Conservation (phyloP, 1,284 basidiomycete genomes). For the Chondrostereum purpureum region DNA sequence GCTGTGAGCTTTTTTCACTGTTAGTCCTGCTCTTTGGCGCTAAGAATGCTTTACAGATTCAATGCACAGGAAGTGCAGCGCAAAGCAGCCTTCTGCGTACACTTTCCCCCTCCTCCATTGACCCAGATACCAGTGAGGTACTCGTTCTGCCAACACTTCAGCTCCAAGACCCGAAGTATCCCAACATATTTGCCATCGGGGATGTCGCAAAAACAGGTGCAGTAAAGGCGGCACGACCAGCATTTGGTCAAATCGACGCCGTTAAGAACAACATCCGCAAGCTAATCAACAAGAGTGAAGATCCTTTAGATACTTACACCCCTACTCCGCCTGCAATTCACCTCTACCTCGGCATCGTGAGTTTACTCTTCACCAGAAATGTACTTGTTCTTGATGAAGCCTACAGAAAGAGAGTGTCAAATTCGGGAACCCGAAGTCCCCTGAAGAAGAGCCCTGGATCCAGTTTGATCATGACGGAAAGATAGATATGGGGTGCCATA, state of each 20-base stretch:
- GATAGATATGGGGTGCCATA: neutral
- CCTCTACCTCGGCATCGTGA: conserved; percentile 5
- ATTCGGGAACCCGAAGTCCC: conserved; percentile 1
- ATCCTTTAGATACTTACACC: neutral
- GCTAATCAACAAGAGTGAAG: conserved; percentile 12
- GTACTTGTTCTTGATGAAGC: neutral
- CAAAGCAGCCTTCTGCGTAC: conserved; percentile 27
- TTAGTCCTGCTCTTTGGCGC: conserved; percentile 16
- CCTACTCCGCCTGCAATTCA: conserved; percentile 5
- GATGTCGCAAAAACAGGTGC: conserved; percentile 37
- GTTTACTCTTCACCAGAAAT: neutral
- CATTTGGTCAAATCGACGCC: conserved; percentile 18
- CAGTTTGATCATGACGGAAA: neutral
- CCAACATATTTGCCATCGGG: conserved; percentile 36
- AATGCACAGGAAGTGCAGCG: conserved; percentile 32
- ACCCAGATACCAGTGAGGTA: conserved; percentile 22
- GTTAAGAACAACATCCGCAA: conserved; percentile 21
- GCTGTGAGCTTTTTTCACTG: conserved; percentile 18
- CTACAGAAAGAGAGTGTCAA: conserved; percentile 1
- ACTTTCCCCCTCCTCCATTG: conserved; percentile 17
- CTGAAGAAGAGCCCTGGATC: neutral
- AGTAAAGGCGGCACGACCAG: conserved; percentile 33
- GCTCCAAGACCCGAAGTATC: conserved; percentile 21
- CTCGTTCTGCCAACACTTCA: conserved; percentile 29
- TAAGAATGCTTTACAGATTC: conserved; percentile 9